A percentile compares a stretch with the other conserved stretches of the same genome.
phyloP scores from a whole-genome alignment of 306 rosid species.

The Prunus padus region DNA sequence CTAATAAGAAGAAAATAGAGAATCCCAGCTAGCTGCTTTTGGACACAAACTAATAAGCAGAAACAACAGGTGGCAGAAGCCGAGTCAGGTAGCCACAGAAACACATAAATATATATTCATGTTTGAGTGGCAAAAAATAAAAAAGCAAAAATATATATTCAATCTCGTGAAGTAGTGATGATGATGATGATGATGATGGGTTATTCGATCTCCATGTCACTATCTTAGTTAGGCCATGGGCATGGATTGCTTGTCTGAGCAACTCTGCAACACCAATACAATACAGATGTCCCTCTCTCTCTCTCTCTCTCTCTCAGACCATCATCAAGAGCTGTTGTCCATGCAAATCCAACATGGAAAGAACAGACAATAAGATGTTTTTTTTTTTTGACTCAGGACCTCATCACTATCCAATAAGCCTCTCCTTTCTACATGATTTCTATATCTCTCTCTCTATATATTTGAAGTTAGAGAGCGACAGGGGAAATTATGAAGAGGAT shows the following conservation, averaged over 20 bases:
- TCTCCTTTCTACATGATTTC: slow-evolving; percentile 4
- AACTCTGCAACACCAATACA: slow-evolving; percentile 42
- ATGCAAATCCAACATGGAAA: slow-evolving; percentile 37
- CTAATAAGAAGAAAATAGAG: background rate
- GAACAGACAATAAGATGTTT: slow-evolving; percentile 22
- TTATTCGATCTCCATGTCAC: slow-evolving; percentile 59
- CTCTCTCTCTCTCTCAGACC: slow-evolving; percentile 26
- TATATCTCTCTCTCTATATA: background rate
- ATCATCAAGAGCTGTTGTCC: slow-evolving; percentile 30
- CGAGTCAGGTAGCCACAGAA: too few species aligned
- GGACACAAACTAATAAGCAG: too few species aligned
- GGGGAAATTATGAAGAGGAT: slow-evolving; percentile 14
- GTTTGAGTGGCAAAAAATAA: slow-evolving; percentile 25
- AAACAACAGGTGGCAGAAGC: slow-evolving; percentile 10
- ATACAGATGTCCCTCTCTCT: slow-evolving; percentile 27
- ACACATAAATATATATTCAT: slow-evolving; percentile 11
- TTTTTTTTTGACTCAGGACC: background rate
- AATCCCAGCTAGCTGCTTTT: background rate
- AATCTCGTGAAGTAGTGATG: slow-evolving; percentile 42
- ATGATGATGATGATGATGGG: slow-evolving; percentile 43
- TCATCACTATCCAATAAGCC: slow-evolving; percentile 35
- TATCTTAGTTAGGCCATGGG: slow-evolving; percentile 39
- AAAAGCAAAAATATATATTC: background rate
- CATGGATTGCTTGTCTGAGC: slow-evolving; percentile 58
- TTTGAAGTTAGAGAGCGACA: slow-evolving; percentile 28